Percentiles rank a stretch among this genome's conserved stretches.
These are phyloP conservation scores for Colletotrichum karsti DNA, from an alignment of 2,329 filamentous ascomycete species.

Conservation along the genomic window DNA sequence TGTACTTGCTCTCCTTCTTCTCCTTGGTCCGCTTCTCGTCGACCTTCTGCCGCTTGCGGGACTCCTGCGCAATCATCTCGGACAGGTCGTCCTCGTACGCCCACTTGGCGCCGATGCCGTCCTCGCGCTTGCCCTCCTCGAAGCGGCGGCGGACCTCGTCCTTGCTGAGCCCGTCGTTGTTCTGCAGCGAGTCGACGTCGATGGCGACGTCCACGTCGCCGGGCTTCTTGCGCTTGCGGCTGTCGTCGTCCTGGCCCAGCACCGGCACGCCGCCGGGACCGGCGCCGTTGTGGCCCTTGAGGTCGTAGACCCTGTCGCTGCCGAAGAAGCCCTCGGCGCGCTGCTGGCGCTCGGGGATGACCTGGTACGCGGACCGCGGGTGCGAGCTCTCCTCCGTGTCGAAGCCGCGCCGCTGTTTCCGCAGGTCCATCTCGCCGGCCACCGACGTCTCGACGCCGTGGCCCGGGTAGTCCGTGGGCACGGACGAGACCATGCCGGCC, in stretches of 20 bases:
- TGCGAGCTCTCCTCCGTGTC: constrained; percentile 84
- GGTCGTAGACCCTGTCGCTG: constrained; percentile 91
- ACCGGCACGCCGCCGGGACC: constrained; percentile 80
- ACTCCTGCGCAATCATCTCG: constrained; percentile 96
- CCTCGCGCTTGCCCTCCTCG: constrained; percentile 74
- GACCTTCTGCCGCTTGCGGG: constrained; percentile 86
- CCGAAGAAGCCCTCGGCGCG: constrained; percentile 94
- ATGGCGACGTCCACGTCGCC: constrained; percentile 94
- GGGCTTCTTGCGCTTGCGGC: constrained; percentile 90
- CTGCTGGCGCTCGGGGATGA: constrained; percentile 88
- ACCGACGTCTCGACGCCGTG: constrained; percentile 77
- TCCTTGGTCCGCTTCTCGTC: constrained; percentile 82
- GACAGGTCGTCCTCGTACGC: constrained; percentile 87
- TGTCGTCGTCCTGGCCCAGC: constrained; percentile 82
- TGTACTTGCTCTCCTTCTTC: constrained; percentile 62
- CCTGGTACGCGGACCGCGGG: constrained; percentile 84
- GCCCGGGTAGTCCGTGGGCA: constrained; percentile 81
- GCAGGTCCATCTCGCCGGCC: constrained; percentile 87
- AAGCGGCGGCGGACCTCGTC: constrained; percentile 85
- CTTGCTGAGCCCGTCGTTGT: constrained; percentile 81
- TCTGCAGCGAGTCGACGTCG: constrained; percentile 81
- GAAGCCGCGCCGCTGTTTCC: constrained; percentile 84
- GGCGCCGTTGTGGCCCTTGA: constrained; percentile 69
- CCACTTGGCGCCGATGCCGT: constrained; percentile 74
- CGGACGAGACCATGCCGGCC: constrained; percentile 79